A percentile compares a stretch with the other conserved stretches of the same genome.
Evolutionary conservation across 257 asterid genomes (phyloP).

Genomic region (Lycium ferocissimum): DNA sequence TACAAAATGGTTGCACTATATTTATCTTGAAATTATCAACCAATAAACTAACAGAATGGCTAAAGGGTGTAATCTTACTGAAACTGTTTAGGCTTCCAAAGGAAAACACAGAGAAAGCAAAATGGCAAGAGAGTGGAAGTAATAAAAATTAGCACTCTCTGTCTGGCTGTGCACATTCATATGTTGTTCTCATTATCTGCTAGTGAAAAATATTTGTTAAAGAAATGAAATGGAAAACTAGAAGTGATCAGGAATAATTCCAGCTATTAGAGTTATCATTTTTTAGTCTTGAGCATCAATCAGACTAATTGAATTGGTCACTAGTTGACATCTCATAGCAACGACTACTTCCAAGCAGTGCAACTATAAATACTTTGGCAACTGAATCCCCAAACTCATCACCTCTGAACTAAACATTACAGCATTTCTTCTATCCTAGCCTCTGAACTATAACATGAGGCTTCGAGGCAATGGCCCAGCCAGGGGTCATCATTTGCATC

Average conservation of each 20-base stretch:
- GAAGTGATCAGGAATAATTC: neutral
- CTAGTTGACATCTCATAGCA: constrained; percentile 30
- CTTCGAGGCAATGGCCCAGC: constrained; percentile 11
- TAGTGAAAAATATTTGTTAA: neutral
- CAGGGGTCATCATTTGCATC: constrained; percentile 34
- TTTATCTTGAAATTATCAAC: neutral
- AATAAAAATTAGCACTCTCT: constrained; percentile 13
- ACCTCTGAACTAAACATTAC: constrained; percentile 5
- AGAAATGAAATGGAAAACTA: neutral
- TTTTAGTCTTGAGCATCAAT: neutral
- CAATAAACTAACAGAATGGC: no score
- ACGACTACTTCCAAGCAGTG: neutral
- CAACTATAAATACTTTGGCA: constrained; percentile 30
- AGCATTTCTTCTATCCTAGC: neutral
- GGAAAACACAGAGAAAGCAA: neutral
- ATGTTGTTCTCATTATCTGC: neutral
- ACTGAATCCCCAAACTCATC: constrained; percentile 6
- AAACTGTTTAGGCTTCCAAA: no score
- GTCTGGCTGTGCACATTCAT: neutral
- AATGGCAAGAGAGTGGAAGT: constrained; percentile 19
- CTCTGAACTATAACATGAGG: neutral
- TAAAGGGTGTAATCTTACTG: no score
- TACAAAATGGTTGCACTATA: neutral
- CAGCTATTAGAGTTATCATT: constrained; percentile 1
- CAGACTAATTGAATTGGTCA: constrained; percentile 19